These are phyloP conservation scores for Elsinoe ampelina DNA, from an alignment of 2,329 filamentous ascomycete genomes.

Conservation along the genomic window DNA sequence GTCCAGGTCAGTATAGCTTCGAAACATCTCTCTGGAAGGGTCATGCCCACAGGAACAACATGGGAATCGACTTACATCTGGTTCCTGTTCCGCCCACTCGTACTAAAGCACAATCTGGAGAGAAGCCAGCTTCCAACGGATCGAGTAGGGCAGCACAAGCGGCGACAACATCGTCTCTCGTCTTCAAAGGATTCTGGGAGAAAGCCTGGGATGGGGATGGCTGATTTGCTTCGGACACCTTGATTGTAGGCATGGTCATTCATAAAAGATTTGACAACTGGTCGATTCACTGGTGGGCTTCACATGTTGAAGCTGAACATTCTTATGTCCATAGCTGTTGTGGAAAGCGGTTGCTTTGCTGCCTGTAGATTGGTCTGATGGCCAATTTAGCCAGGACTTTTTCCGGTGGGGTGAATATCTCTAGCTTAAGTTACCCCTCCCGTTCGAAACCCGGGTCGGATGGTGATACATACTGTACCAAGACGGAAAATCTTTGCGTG, in stretches of 20 bases:
- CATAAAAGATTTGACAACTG: neutral
- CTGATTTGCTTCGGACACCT: constrained; percentile 32
- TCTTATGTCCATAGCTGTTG: neutral
- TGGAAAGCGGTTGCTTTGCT: neutral
- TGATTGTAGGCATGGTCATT: constrained; percentile 14
- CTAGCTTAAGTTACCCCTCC: no score
- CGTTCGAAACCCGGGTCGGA: neutral
- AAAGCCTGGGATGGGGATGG: constrained; percentile 34
- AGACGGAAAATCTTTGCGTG: no score
- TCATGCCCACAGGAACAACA: neutral
- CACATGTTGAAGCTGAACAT: no score
- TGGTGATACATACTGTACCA: neutral
- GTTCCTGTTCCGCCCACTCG: constrained; percentile 63
- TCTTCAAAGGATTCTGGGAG: constrained; percentile 33
- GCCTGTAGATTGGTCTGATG: neutral
- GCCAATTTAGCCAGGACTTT: neutral
- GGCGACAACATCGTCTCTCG: constrained; percentile 33
- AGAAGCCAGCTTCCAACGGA: constrained; percentile 63
- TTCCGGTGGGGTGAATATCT: neutral
- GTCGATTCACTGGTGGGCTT: no score
- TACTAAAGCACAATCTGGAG: constrained; percentile 54
- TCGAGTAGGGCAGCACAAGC: constrained; percentile 50
- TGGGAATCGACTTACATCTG: constrained; percentile 36
- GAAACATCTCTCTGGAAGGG: neutral
- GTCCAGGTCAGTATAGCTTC: neutral